Conservation (phyloP, 2,329 filamentous ascomycete species). For the Fusarium nisikadoi region DNA sequence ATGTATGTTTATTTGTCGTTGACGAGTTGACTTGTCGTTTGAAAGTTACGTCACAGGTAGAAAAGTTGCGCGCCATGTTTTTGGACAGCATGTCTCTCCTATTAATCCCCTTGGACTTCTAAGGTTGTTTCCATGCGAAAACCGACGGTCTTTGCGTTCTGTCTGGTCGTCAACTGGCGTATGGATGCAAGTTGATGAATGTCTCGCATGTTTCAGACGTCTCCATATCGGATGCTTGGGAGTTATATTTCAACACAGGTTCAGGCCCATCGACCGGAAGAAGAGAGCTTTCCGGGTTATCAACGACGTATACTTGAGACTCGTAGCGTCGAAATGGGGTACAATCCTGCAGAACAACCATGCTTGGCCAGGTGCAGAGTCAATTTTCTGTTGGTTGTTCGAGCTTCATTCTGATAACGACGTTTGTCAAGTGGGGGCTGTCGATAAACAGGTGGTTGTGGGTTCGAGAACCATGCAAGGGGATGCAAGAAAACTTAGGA, state of each 20-base stretch:
- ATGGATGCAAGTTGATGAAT: neutral
- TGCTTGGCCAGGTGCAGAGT: neutral
- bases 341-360: neutral
- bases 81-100: neutral
- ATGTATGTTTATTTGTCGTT: neutral
- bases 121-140: neutral
- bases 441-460: neutral
- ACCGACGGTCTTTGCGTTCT: neutral
- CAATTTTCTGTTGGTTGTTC: neutral
- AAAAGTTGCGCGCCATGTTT: neutral
- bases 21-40: conserved; percentile 22
- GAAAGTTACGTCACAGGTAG: conserved; percentile 35
- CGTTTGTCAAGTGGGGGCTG: neutral
- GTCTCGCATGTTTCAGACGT: conserved; percentile 19
- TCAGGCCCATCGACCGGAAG: neutral
- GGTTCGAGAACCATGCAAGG: neutral
- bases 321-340: no score
- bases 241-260: neutral
- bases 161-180: neutral
- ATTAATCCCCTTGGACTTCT: neutral
- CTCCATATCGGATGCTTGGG: neutral
- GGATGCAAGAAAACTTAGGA: no score
- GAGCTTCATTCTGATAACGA: neutral
- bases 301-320: neutral
- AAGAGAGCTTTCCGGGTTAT: no score